These are phyloP conservation scores for Wickerhamomyces sydowiorum DNA, from an alignment of 805 yeast species.

Conservation along the genomic window DNA sequence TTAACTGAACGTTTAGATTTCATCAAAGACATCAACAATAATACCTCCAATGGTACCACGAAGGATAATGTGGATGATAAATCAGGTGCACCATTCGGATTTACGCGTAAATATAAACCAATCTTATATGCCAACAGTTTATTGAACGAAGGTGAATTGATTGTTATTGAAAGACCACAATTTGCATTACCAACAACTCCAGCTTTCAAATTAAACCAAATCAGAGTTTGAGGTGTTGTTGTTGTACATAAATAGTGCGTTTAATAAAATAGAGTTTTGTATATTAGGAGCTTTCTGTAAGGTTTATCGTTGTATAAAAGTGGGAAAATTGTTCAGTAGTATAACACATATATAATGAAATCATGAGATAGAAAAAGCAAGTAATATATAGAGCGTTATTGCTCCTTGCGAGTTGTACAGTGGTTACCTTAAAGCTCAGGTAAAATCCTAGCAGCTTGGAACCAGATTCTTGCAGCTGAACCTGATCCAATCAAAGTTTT, in stretches of 20 bases:
- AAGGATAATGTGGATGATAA: slow-evolving; percentile 23
- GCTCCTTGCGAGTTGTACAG: slow-evolving; percentile 1
- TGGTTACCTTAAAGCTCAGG: slow-evolving; percentile 23
- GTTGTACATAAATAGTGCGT: no score
- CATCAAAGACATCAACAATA: slow-evolving; percentile 11
- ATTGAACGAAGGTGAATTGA: slow-evolving; percentile 45
- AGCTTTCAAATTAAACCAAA: slow-evolving; percentile 60
- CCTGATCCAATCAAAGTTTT: slow-evolving; percentile 59
- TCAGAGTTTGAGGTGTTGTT: slow-evolving; percentile 31
- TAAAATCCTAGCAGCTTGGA: slow-evolving; percentile 57
- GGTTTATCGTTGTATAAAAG: no score
- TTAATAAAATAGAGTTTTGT: no score
- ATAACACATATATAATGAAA: no score
- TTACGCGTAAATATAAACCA: slow-evolving; percentile 71
- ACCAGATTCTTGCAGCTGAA: slow-evolving; percentile 63
- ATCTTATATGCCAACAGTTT: slow-evolving; percentile 56
- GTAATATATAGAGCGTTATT: background rate
- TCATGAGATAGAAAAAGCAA: background rate
- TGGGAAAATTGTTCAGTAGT: no score
- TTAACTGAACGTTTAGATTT: slow-evolving; percentile 5
- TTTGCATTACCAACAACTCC: slow-evolving; percentile 50
- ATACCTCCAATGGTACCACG: no score
- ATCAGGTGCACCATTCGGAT: slow-evolving; percentile 53
- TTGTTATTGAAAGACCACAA: slow-evolving; percentile 74
- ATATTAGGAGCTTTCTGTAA: no score